These are phyloP conservation scores for Pythium guiyangense DNA, from an alignment of 352 stramenopile species.

Conservation along the genomic window DNA sequence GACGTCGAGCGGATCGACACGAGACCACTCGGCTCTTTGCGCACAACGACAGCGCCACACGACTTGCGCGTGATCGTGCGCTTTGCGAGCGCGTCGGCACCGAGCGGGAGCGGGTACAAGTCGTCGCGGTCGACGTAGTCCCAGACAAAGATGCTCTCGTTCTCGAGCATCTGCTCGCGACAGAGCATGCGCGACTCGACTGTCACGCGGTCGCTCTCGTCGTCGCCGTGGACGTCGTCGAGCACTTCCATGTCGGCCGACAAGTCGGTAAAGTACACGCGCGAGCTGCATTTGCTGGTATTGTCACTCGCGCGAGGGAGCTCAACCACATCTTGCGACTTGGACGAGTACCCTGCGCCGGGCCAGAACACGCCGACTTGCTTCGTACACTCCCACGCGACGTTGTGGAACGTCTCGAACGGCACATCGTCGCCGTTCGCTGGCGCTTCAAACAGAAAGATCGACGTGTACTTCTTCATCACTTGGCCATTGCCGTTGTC, in stretches of 20 bases:
- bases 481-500: conserved; percentile 38
- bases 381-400: conserved; percentile 44
- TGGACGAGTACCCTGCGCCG: conserved; percentile 29
- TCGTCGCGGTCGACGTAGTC: conserved; percentile 70
- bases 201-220: conserved; percentile 22
- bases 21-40: conserved; percentile 32
- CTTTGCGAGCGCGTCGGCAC: conserved; percentile 8
- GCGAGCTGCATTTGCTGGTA: conserved; percentile 9
- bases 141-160: conserved; percentile 46
- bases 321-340: conserved; percentile 27
- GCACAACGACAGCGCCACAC: conserved; percentile 41
- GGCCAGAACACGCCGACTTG: conserved; percentile 56
- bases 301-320: background rate
- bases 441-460: conserved; percentile 43
- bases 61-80: conserved; percentile 42
- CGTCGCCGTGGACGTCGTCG: conserved; percentile 18
- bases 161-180: conserved; percentile 23
- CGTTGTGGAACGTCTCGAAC: conserved; percentile 35
- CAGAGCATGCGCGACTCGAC: conserved; percentile 61
- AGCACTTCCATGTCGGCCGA: conserved; percentile 32
- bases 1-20: conserved; percentile 55
- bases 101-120: conserved; percentile 25
- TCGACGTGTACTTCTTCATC: conserved; percentile 62
- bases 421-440: conserved; percentile 21
- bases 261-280: conserved; percentile 50